Base-by-base conservation (phyloP, 495 filamentous ascomycete genomes). In the Xylaria intraflava region DNA sequence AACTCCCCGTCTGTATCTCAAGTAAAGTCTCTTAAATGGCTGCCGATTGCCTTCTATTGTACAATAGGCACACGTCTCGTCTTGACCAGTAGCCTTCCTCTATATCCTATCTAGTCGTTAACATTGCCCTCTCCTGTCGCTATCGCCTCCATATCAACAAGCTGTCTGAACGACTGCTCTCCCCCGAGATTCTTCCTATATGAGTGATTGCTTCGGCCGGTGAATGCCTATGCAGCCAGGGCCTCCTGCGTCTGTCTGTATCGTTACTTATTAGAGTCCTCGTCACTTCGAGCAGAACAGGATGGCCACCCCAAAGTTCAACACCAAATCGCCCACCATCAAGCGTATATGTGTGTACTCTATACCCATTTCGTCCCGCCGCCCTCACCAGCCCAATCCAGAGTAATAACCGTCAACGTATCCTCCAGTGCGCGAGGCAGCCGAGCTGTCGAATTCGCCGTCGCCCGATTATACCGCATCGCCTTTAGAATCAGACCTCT, bases 401-500 rank as follows among this genome's bases (percentile, higher is more conserved):
- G 24, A 44, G 52, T 49, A 62, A 49, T 30, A 51, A 47, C 22
- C 36, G 23, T 22, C 16, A 24, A 46, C 64, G 61, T 58, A 66
- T 67, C 43, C 61, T 57, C n/a, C n/a, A 87, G 85, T 83, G 69
- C 86, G 87, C 72, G 90, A 96, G 83, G 88, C 89, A 57, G 76
- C 82, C 53, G 90, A 96, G 65, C 83, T 98, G 58, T 78, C 86
- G 62, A 74, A 73, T 60, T 76, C 84, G 48, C 87, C 90, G 5
- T 89, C 87, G 3, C 76, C 89, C 20, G 88, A 91, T 71, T 90
- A 88, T 71, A 80, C 85, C 62, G 93, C 93, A 40, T 65, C 78
- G 2, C 93, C 93, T 2, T 79, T 90, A 58, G 89, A 95, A 62
- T 71, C 80, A 42, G 89, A 96, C 73, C 86, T 98, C 55, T 95